Base-by-base conservation (phyloP, 345 rosid genomes). In the Eucalyptus albens region DNA sequence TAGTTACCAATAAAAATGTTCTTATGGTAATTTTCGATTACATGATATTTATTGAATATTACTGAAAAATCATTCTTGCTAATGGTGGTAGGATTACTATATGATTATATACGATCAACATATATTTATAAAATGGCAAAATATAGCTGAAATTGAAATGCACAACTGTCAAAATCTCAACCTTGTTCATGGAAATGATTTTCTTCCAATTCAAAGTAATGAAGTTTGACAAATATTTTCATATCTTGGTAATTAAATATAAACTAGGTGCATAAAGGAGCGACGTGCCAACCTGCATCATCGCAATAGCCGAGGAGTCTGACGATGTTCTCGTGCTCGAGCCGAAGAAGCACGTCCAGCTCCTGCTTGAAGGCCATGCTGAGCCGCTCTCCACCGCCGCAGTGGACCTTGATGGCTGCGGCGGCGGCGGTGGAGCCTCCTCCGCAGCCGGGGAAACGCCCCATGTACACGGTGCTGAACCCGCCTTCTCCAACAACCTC, bases 261-360 rank as follows among this genome's bases (percentile, higher is more conserved):
- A 10, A 21, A 72, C 40, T 5, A 72, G 82, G 45, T 1, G 24
- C 83, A 22, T 2, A 3, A 19, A 19, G 12, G 27, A 19, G 47
- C 27, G 83, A 3, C 27, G 15, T 21, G 47, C 83, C 47, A 10
- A 96, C 98, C 98, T 93, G 89, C 88, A 81, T 94, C 94, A 82
- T 94, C 94, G 86, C 94, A 96, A 92, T 94, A 96, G 87, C 98
- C 98, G 26, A 96, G 92, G 86, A 97, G 94, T 86, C 94, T 94
- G 59, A 97, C 96, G 86, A 97, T 96, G 93, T 93, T 94, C 67
- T 92, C 92, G 87, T 97, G 98, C 86, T 89, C 91, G 87, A 97
- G 94, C 50, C 91, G 95, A 86, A 92, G 95, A 81, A 96, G 92
- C 87, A 97, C 94, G 83, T 95, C 96, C 24, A 96, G 93, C 91